Conservation (phyloP, 371 early-diverging fungal species). For the Chytridium lagenaria region DNA sequence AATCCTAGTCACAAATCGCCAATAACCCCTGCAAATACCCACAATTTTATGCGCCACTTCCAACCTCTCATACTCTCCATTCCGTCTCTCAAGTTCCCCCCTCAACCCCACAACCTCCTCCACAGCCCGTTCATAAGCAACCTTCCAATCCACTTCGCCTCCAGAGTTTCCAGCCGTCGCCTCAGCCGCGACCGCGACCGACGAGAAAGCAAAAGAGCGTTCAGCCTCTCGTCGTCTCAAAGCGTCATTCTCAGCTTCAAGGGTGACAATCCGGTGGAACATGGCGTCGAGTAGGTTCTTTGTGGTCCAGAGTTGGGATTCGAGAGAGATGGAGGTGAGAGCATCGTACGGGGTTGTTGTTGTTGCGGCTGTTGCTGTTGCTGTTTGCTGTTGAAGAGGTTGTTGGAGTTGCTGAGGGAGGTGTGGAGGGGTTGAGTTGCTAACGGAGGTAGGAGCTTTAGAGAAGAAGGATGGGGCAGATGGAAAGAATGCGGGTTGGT, state of each 20-base stretch:
- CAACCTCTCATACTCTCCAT: too few species aligned
- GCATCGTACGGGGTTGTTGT: conserved; percentile 16
- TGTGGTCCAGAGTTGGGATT: conserved; percentile 26
- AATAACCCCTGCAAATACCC: conserved; percentile 48
- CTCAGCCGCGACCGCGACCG: background rate
- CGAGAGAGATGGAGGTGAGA: conserved; percentile 4
- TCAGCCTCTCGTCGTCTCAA: conserved; percentile 12
- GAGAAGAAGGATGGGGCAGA: too few species aligned
- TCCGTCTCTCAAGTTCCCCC: too few species aligned
- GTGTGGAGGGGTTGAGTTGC: conserved; percentile 2
- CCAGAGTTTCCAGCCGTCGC: background rate
- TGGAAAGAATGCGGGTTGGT: conserved; percentile 20
- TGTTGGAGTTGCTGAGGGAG: background rate
- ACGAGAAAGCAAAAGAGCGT: background rate
- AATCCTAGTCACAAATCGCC: conserved; percentile 45
- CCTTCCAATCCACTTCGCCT: conserved; percentile 28
- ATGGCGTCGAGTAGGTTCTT: conserved; percentile 24
- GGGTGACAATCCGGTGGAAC: conserved; percentile 18
- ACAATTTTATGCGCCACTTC: conserved; percentile 27
- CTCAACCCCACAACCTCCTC: conserved; percentile 29
- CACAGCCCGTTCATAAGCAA: conserved; percentile 22
- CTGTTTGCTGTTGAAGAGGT: background rate
- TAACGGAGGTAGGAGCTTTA: conserved; percentile 13
- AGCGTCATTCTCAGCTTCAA: conserved; percentile 31
- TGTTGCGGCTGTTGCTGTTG: conserved; percentile 3